These are phyloP conservation scores for Podospora appendiculata DNA, from an alignment of 495 filamentous ascomycete species.

Conservation along the genomic window DNA sequence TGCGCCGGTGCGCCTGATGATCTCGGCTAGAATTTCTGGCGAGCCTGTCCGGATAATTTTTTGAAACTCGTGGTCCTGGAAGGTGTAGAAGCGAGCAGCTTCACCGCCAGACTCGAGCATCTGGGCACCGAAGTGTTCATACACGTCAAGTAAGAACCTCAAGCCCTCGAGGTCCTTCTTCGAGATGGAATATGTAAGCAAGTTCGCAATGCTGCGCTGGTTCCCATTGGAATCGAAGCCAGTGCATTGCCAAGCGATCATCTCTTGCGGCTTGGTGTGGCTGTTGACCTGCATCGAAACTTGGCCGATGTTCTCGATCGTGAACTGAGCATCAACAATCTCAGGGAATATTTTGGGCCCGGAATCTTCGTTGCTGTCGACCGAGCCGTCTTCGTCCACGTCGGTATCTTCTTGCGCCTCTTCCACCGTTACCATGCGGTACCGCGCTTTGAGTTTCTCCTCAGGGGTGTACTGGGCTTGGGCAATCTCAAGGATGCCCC, in stretches of 20 bases:
- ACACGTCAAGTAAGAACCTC: slow-evolving; percentile 29
- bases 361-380: slow-evolving; percentile 10
- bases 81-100: slow-evolving; percentile 21
- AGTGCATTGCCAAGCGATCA: slow-evolving; percentile 29
- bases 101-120: slow-evolving; percentile 19
- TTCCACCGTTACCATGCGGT: slow-evolving; percentile 26
- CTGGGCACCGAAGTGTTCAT: slow-evolving; percentile 16
- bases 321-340: slow-evolving; percentile 54
- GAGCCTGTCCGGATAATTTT: slow-evolving; percentile 23
- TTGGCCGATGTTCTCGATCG: slow-evolving; percentile 62
- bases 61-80: slow-evolving; percentile 23
- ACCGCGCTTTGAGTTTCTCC: slow-evolving; percentile 36
- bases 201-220: slow-evolving; percentile 1
- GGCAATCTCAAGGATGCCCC: slow-evolving; percentile 56
- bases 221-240: slow-evolving; percentile 11
- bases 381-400: slow-evolving; percentile 18
- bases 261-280: slow-evolving; percentile 36
- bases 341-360: slow-evolving; percentile 42
- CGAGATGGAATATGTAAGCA: slow-evolving; percentile 26
- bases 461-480: slow-evolving; percentile 53
- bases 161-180: slow-evolving; percentile 25
- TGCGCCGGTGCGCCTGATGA: slow-evolving; percentile 45
- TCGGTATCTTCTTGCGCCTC: slow-evolving; percentile 19
- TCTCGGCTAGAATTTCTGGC: slow-evolving; percentile 30
- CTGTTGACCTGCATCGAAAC: slow-evolving; percentile 56